Base-by-base conservation (phyloP, 768 basidiomycete genomes). In the Hydnomerulius pinastri region DNA sequence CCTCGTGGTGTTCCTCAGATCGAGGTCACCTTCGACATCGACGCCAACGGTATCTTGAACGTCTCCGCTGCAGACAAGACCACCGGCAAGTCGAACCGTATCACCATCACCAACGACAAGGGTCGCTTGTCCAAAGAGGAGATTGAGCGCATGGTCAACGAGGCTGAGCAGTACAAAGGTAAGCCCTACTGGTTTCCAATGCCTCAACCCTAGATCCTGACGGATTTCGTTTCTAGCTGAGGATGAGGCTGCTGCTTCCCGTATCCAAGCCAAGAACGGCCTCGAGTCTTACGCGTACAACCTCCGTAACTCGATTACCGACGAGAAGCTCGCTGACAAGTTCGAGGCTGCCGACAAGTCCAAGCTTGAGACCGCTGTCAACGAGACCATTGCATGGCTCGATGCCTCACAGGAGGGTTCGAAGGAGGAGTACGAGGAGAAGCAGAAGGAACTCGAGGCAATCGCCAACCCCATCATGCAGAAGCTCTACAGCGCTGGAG, bases 1-100 rank as follows among this genome's bases (percentile, higher is more conserved):
- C 96, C 96, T 54, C 92, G 95, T 75, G 95, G 95, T 77, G 93
- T 96, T 60, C 96, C 96, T 65, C 96, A 97, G 64, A 81, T 98
- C 59, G 95, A 98, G 71, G 95, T 98, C 65, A 96, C 92, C 37
- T 98, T 98, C 73, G 95, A 98, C 65, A 93, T 98, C 55, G 95
- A 98, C 63, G 93, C 94, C 56, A 95, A 95, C 73, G 92, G 92
- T 77, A 93, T 96, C 67, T 71, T 96, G 66, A 97, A 96, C 73
- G 96, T 98, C 58, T 92, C 92, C 37, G 95, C 96, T 4, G 77
- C 87, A 35, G 94, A 98, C 76, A 97, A 96, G 81, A 95, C 92
- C 10, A 97, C 95, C 48, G 95, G 95, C 60, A 97, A 98, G 76
- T 92, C 90, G 48, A 91, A 86, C 71, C 87, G 90, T 55, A 92